Evolutionary conservation across 257 asterid genomes (phyloP), one percentile per base, ranked within the genome.

Genomic region (Solanum bukasovii): DNA sequence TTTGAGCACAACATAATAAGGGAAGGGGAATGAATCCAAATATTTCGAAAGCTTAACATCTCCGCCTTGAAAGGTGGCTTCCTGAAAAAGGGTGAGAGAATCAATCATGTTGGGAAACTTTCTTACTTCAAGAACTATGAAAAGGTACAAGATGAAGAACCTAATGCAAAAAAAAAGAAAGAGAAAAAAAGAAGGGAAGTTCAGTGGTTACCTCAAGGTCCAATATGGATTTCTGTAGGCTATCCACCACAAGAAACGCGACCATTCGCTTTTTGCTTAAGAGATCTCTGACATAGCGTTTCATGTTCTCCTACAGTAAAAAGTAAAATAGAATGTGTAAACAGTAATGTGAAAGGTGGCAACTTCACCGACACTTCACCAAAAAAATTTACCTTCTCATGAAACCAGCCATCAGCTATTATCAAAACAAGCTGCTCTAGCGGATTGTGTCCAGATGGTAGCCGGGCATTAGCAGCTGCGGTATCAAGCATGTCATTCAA

Each of bases 341-440:
- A 34, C 29, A 72, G 67, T 18, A 37, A 27, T 82, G 83, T n/a
- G 63, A 79, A 44, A 84, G 77, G 68, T 20, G 42, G 40, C 23
- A 56, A 21, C 65, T 35, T 38, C 37, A 38, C 21, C 29, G 2
- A 13, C 35, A 9, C 38, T 68, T 12, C 18, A 78, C 86, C 27
- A 37, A 87, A 87, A 12, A 56, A 49, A 77, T 44, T 37, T 92
- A 95, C 98, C 98, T 94, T 96, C 95, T 97, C 98, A 35, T 90
- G 96, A 84, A 95, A 93, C 38, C 96, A 94, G 74, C 99, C 99
- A 86, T 97, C 99, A 14, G 99, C 98, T 75, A 97, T 95, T 84
- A 97, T 94, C 87, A 97, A 90, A 86, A 96, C 99, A 84, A 97
- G 99, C 93, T 96, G 99, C 94, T 97, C 97, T 18, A 97, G 94